Conservation (phyloP, 2,329 filamentous ascomycete genomes). For the Cladosporium halotolerans region DNA sequence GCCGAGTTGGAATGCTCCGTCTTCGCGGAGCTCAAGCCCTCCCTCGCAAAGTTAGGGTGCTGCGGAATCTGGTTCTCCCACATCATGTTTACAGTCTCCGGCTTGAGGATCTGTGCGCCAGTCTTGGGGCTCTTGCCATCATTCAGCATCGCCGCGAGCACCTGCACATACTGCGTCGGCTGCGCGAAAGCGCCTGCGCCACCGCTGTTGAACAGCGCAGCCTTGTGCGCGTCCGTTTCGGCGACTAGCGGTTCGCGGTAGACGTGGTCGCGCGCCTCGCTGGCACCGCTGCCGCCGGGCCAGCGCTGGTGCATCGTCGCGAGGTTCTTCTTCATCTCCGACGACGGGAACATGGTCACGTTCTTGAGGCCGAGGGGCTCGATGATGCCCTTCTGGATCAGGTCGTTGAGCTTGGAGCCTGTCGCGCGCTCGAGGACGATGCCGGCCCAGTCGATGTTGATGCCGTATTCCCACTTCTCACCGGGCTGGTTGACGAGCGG, state of each 20-base stretch:
- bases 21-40: constrained; percentile 29
- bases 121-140: constrained; percentile 56
- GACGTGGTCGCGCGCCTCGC: constrained; percentile 44
- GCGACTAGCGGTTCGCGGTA: constrained; percentile 43
- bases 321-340: constrained; percentile 49
- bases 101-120: constrained; percentile 47
- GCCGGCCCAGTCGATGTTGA: constrained; percentile 46
- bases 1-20: constrained; percentile 31
- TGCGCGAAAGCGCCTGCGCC: constrained; percentile 56
- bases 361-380: constrained; percentile 42
- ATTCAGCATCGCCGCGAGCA: constrained; percentile 59
- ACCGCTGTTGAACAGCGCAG: constrained; percentile 50
- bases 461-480: constrained; percentile 43
- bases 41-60: constrained; percentile 30
- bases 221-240: constrained; percentile 39
- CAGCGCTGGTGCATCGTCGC: constrained; percentile 52
- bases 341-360: constrained; percentile 52
- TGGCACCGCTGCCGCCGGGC: constrained; percentile 28
- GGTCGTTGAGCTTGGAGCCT: constrained; percentile 38
- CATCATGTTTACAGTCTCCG: constrained; percentile 55
- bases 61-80: constrained; percentile 50
- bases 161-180: constrained; percentile 56
- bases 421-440: constrained; percentile 42
- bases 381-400: constrained; percentile 43
- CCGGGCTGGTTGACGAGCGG: constrained; percentile 61